Evolutionary conservation across 2,329 filamentous ascomycete genomes (phyloP).

Genomic region (Tolypocladium endophyticum): DNA sequence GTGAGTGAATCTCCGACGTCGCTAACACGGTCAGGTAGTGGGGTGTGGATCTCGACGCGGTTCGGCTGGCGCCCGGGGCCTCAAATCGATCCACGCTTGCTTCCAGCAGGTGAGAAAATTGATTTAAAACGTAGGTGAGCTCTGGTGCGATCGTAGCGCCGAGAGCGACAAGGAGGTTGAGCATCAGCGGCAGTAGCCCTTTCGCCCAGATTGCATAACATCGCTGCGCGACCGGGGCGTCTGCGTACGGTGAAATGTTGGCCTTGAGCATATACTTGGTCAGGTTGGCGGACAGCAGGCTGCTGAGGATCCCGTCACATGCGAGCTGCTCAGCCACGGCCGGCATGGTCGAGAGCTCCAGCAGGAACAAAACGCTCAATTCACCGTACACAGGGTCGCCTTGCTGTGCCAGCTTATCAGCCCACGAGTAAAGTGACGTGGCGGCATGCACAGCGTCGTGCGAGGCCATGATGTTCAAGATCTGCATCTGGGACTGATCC

Average conservation of each 20-base stretch:
- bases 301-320: slow-evolving; percentile 71
- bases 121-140: slow-evolving; percentile 77
- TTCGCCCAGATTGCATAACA: slow-evolving; percentile 86
- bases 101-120: slow-evolving; percentile 69
- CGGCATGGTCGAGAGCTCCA: slow-evolving; percentile 75
- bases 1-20: slow-evolving; percentile 67
- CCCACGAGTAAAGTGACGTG: slow-evolving; percentile 85
- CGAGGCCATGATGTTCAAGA: slow-evolving; percentile 58
- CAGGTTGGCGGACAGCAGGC: slow-evolving; percentile 69
- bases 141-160: slow-evolving; percentile 75
- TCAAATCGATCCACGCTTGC: slow-evolving; percentile 66
- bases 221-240: slow-evolving; percentile 54
- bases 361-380: slow-evolving; percentile 77
- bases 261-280: slow-evolving; percentile 64
- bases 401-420: slow-evolving; percentile 67
- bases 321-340: slow-evolving; percentile 82
- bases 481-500: slow-evolving; percentile 58
- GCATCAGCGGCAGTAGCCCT: slow-evolving; percentile 74
- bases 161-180: slow-evolving; percentile 78
- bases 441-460: slow-evolving; percentile 73
- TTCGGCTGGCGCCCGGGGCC: slow-evolving; percentile 43
- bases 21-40: slow-evolving; percentile 63
- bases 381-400: slow-evolving; percentile 89
- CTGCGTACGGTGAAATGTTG: slow-evolving; percentile 68
- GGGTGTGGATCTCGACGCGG: slow-evolving; percentile 33